Evolutionary conservation across 257 asterid genomes (phyloP), one percentile per base, ranked within the genome.

Genomic region (Striga asiatica): DNA sequence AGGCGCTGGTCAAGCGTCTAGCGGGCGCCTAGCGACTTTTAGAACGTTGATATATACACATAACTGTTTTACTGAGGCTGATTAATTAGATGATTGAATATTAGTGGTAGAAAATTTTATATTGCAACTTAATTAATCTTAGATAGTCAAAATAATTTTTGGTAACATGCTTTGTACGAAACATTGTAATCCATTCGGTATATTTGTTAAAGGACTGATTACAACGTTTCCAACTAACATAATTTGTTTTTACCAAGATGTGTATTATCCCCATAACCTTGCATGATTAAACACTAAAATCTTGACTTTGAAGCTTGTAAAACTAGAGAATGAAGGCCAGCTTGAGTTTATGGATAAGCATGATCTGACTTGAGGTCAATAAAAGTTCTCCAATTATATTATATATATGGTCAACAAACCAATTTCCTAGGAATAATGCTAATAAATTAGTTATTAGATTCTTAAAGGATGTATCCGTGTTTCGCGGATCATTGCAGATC

Each of bases 401-500:
- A 43, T 28, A 34, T 58, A 29, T 29, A 29, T 29, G 35, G 35
- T 29, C 45, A 27, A 31, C 27, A 50, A 54, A 53, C 71, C 83
- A 74, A 74, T 74, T 77, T 68, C 83, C 83, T 61, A 77, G 48
- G 28, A 63, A 25, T 22, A 64, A 46, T 8, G 25, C 2, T 12
- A 35, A 29, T 29, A 29, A 29, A 29, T 29, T 5, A 29, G 8
- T 14, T 19, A 45, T 31, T 48, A 43, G 47, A 29, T 50, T 41
- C 54, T 68, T 60, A 43, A 67, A 58, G 78, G 49, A 61, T 56
- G 78, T 41, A 59, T 58, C 88, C 85, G 80, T 76, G 77, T 70
- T 75, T 75, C 46, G 71, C 75, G 83, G 88, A 82, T 82, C 93
- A 60, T 62, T 53, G 45, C 64, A 65, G 71, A 35, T 50, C 23